Evolutionary conservation across 305 asterid species (phyloP), one percentile per base, ranked within the genome.

Genomic region (Rubia peregrina): DNA sequence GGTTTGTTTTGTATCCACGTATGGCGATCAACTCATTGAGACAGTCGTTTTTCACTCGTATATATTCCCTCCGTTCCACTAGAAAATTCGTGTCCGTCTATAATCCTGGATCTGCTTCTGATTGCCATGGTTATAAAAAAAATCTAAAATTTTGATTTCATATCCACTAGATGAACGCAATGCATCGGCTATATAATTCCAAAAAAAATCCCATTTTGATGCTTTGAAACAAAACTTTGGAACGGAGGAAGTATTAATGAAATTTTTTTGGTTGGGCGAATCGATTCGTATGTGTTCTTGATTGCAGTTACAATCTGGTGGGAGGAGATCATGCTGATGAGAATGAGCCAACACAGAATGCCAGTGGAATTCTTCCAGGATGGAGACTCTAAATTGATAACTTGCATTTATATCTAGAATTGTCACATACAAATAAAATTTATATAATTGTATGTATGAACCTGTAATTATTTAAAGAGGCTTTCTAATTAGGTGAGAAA

Each of bases 301-400:
- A 36, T 53, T 67, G 22, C 75, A 67, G 80, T 6, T 70, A 72
- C 61, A 49, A 65, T 38, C 30, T 33, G 0, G 76, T 61, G 68
- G 72, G 21, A 61, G 49, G 68, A 0, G 84, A 74, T 36, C 24
- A 70, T 61, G 70, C 7, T 9, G 38, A 24, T 21, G 36, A 38
- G 30, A 61, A 62, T 73, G 66, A 74, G 60, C 36, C 78, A 67
- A 48, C 69, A 12, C 73, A 66, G 61, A 71, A 73, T 71, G 70
- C 46, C 66, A 30, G 48, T 66, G 81, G 80, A 72, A 81, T 80
- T 71, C 64, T 75, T 40, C 87, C 78, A 41, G 81, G 81, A 71
- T 80, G 86, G 84, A 80, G 76, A 81, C 77, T 73, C 49, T 80
- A 72, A 80, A 1, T 46, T 14, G 53, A 13, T 3, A 48, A 1